These are phyloP conservation scores for Penicillium hordei DNA, from an alignment of 2,329 filamentous ascomycete species.

Conservation along the genomic window DNA sequence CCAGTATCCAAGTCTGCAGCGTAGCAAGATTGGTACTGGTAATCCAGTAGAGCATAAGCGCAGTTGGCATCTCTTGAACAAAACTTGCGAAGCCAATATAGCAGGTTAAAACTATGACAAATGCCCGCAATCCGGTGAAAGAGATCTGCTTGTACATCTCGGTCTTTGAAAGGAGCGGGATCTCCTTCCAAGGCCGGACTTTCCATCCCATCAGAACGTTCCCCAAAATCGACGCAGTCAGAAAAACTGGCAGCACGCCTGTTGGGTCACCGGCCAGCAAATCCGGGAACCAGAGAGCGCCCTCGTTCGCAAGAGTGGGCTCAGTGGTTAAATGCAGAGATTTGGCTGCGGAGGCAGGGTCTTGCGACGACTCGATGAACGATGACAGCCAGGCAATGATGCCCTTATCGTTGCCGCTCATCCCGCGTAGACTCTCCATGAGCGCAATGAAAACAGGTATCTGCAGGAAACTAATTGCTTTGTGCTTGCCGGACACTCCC, in stretches of 20 bases:
- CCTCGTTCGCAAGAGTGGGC: slow-evolving; percentile 55
- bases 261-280: slow-evolving; percentile 55
- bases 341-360: slow-evolving; percentile 12
- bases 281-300: slow-evolving; percentile 62
- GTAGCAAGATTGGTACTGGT: slow-evolving; percentile 46
- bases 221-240: slow-evolving; percentile 51
- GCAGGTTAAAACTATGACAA: slow-evolving; percentile 42
- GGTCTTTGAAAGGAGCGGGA: slow-evolving; percentile 29
- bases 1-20: slow-evolving; percentile 41
- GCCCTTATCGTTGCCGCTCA: slow-evolving; percentile 47
- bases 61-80: slow-evolving; percentile 42
- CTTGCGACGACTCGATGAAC: slow-evolving; percentile 18
- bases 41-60: slow-evolving; percentile 54
- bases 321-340: slow-evolving; percentile 41
- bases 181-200: slow-evolving; percentile 14
- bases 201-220: slow-evolving; percentile 45
- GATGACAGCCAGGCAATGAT: slow-evolving; percentile 42
- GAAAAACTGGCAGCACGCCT: slow-evolving; percentile 49
- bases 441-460: slow-evolving; percentile 49
- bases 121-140: slow-evolving; percentile 29
- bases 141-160: slow-evolving; percentile 27
- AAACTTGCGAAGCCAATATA: slow-evolving; percentile 37
- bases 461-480: slow-evolving; percentile 38
- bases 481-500: slow-evolving; percentile 37
- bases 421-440: slow-evolving; percentile 50